Evolutionary conservation across 306 rosid species (phyloP).

Genomic region (Crotalaria pallida): DNA sequence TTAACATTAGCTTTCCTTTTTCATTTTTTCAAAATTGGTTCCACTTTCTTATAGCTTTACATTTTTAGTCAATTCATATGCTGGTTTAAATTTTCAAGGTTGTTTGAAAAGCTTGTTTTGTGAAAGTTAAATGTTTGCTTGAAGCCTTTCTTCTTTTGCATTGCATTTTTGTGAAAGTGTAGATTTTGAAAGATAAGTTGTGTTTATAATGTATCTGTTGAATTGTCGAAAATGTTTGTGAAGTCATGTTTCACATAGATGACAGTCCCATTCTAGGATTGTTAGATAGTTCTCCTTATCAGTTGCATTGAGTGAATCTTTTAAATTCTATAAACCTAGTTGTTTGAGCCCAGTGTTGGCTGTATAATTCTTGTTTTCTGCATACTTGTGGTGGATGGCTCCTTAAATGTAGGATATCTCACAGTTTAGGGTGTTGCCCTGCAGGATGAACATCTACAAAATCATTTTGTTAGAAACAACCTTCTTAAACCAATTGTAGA

Average conservation of each 20-base stretch:
- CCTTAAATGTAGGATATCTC: slow-evolving; percentile 5
- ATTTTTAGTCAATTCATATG: slow-evolving; percentile 26
- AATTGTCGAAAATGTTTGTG: slow-evolving; percentile 36
- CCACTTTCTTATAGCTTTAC: neutral
- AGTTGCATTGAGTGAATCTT: no score
- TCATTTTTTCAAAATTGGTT: no score
- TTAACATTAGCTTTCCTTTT: neutral
- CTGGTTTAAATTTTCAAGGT: slow-evolving; percentile 37
- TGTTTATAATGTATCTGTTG: slow-evolving; percentile 49
- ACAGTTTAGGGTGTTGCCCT: slow-evolving; percentile 24
- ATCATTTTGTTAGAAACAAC: slow-evolving; percentile 66
- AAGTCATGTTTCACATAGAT: slow-evolving; percentile 30
- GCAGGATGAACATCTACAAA: slow-evolving; percentile 87
- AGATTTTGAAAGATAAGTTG: slow-evolving; percentile 41
- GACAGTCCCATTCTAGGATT: slow-evolving; percentile 18
- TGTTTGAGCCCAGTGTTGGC: no score
- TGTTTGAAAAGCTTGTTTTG: slow-evolving; percentile 37
- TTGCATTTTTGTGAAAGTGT: slow-evolving; percentile 35
- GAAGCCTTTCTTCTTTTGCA: neutral
- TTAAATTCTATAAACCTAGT: no score
- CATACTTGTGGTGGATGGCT: slow-evolving; percentile 4
- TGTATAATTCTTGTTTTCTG: no score
- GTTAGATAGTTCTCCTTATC: slow-evolving; percentile 11
- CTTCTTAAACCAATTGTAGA: slow-evolving; percentile 87
- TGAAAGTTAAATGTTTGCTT: slow-evolving; percentile 30